Conservation (phyloP, 441 rosid species). For the Cnidoscolus chayamansa region DNA sequence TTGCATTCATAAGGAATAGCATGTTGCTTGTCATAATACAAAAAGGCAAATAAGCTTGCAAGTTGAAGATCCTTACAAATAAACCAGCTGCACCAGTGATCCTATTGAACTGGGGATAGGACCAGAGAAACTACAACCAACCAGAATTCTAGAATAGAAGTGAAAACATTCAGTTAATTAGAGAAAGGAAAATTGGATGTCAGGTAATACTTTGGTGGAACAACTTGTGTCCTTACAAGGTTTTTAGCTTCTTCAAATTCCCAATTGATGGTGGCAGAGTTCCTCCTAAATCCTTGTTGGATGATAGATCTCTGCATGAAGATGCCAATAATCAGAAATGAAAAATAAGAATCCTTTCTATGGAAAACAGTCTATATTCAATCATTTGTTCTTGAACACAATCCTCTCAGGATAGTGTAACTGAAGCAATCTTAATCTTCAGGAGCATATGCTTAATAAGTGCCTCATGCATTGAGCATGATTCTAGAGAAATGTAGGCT, state of each 20-base stretch:
- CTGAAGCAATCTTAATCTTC: background rate
- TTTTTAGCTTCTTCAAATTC: conserved; percentile 48
- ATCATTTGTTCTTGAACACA: background rate
- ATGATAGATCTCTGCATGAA: conserved; percentile 68
- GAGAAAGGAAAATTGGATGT: conserved; percentile 10
- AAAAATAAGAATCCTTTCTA: background rate
- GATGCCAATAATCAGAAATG: conserved; percentile 15
- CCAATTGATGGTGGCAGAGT: conserved; percentile 63
- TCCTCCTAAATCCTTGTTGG: conserved; percentile 55
- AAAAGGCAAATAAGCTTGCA: background rate
- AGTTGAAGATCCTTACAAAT: conserved; percentile 51
- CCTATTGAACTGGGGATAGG: conserved; percentile 69
- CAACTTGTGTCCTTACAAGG: conserved; percentile 48
- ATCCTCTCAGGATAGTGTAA: background rate
- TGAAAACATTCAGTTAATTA: background rate
- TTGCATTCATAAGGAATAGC: background rate
- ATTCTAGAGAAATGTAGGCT: background rate
- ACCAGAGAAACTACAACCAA: conserved; percentile 72
- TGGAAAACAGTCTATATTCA: background rate
- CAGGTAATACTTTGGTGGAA: background rate
- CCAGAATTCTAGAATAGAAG: conserved; percentile 49
- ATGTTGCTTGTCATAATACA: background rate
- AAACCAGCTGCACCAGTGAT: conserved; percentile 37
- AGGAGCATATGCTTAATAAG: background rate
- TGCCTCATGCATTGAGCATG: background rate